A percentile compares a stretch with the other conserved stretches of the same genome.
Conservation (phyloP, 2,329 filamentous ascomycete genomes). For the Aspergillus pseudonomiae region DNA sequence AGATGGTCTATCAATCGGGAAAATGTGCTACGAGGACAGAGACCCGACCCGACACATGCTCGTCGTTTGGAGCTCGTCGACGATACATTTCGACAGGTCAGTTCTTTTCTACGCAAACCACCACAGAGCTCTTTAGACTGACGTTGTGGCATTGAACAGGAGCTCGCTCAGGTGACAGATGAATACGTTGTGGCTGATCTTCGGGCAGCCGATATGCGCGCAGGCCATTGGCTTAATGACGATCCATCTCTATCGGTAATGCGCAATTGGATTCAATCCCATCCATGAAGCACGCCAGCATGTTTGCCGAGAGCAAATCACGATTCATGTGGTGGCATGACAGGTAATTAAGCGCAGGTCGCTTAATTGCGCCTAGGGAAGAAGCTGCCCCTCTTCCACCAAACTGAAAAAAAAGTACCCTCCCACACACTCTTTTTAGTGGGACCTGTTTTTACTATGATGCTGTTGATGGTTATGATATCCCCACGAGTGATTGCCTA, state of each 20-base stretch:
- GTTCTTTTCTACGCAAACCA: conserved; percentile 22
- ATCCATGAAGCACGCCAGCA: conserved; percentile 27
- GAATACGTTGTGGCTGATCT: conserved; percentile 59
- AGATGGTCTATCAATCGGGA: conserved; percentile 61
- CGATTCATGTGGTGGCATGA: conserved; percentile 17
- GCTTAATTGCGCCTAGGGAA: conserved; percentile 12
- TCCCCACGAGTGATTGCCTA: conserved; percentile 21
- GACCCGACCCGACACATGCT: conserved; percentile 51
- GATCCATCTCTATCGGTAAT: conserved; percentile 60
- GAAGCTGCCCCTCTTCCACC: conserved; percentile 8
- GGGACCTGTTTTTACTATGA: conserved; percentile 7
- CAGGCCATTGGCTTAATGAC: conserved; percentile 64
- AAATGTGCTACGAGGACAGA: conserved; percentile 55
- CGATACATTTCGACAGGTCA: conserved; percentile 52
- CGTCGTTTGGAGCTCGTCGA: conserved; percentile 53
- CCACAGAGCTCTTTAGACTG: background rate
- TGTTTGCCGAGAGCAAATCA: background rate
- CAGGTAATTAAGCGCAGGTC: conserved; percentile 20
- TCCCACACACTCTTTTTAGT: background rate
- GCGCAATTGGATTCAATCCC: conserved; percentile 47
- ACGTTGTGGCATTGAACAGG: conserved; percentile 43
- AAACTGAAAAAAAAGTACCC: background rate
- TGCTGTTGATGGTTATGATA: conserved; percentile 22
- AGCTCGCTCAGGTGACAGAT: conserved; percentile 61
- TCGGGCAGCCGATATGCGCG: conserved; percentile 56